Conservation (phyloP, 2,329 filamentous ascomycete genomes). For the Cryoendolithus antarcticus region DNA sequence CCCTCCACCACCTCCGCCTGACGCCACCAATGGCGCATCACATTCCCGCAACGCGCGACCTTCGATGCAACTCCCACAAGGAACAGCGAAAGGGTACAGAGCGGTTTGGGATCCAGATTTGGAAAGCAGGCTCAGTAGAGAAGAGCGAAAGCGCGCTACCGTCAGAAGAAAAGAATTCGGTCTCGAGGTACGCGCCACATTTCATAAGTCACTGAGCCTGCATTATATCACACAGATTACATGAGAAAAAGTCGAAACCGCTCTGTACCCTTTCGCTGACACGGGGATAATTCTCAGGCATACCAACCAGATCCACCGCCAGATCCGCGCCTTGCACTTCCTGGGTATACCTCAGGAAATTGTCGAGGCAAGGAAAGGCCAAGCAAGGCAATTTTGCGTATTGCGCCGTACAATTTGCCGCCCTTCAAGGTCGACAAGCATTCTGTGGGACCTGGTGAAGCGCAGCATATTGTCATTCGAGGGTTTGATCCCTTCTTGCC, state of each 20-base stretch:
- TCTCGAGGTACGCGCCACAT: conserved; percentile 29
- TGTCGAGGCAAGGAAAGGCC: conserved; percentile 8
- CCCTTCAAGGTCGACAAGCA: conserved; percentile 76
- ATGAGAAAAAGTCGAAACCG: conserved; percentile 19
- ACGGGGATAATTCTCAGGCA: conserved; percentile 43
- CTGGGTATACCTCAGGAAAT: conserved; percentile 43
- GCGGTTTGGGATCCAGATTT: conserved; percentile 51
- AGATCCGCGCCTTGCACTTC: conserved; percentile 67
- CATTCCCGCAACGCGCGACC: conserved; percentile 28
- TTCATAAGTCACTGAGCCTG: conserved; percentile 26
- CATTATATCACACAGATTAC: conserved; percentile 23
- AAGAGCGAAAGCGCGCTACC: conserved; percentile 37
- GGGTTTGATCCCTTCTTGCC: conserved; percentile 87
- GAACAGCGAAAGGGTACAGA: conserved; percentile 45
- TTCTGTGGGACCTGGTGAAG: conserved; percentile 78
- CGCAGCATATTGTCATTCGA: conserved; percentile 83
- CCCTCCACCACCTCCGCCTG: conserved; percentile 13
- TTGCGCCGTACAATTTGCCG: conserved; percentile 65
- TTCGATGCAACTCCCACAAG: conserved; percentile 34
- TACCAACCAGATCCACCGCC: conserved; percentile 52
- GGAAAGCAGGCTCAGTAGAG: conserved; percentile 45
- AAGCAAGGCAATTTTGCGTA: conserved; percentile 58
- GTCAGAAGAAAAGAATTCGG: conserved; percentile 25
- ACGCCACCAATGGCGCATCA: conserved; percentile 27
- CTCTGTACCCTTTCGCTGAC: conserved; percentile 30